Evolutionary conservation across 1,284 basidiomycete genomes (phyloP).

Genomic region (Puccinia horiana): DNA sequence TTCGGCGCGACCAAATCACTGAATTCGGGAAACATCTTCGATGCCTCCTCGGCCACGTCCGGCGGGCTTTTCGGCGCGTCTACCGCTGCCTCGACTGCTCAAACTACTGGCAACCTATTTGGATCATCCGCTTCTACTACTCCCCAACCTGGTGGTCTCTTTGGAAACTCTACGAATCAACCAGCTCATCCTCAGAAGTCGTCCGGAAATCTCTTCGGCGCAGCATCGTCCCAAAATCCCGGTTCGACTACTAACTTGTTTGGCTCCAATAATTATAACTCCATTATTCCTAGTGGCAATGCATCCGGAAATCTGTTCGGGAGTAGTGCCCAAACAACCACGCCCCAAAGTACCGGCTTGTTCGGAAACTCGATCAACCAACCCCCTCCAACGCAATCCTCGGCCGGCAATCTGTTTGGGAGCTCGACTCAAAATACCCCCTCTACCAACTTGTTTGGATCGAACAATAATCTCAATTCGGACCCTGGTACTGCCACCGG

Average conservation of each 20-base stretch:
- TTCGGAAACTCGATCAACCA: slow-evolving; percentile 3
- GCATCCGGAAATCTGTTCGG: background rate
- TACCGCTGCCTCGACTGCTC: slow-evolving; percentile 16
- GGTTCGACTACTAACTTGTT: background rate
- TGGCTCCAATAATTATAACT: background rate
- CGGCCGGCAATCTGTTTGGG: background rate
- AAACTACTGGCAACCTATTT: slow-evolving; percentile 2
- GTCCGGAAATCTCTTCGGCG: background rate
- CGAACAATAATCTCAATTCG: slow-evolving; percentile 9
- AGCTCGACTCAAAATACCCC: background rate
- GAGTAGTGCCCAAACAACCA: background rate
- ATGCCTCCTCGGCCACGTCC: background rate
- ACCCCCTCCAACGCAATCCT: background rate
- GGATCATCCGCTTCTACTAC: background rate
- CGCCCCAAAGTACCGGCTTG: background rate
- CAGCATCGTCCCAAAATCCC: background rate
- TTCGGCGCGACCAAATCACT: slow-evolving; percentile 52
- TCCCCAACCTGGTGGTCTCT: slow-evolving; percentile 8
- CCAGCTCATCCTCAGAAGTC: background rate
- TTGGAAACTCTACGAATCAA: background rate
- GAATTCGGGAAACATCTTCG: slow-evolving; percentile 49
- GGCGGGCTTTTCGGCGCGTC: slow-evolving; percentile 32
- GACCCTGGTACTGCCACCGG: background rate
- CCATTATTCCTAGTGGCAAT: background rate
- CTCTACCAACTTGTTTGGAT: slow-evolving; percentile 15